These are phyloP conservation scores for Stramenopiles sp. DNA, from an alignment of 352 stramenopile species.

Conservation along the genomic window DNA sequence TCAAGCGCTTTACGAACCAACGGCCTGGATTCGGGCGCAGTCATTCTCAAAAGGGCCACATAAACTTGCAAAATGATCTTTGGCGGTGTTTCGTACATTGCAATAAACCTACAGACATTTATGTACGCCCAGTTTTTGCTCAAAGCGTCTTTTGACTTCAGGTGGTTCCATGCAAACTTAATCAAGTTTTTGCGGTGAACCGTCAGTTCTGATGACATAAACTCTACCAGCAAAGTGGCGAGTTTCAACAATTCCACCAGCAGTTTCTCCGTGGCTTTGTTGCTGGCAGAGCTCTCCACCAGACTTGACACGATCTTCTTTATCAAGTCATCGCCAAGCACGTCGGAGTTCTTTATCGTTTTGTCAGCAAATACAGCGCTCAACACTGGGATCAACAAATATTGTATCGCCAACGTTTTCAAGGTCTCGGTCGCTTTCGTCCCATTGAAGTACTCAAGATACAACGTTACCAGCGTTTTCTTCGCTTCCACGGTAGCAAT, in stretches of 20 bases:
- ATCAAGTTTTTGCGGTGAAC: slow-evolving; percentile 88
- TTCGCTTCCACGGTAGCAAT: no score
- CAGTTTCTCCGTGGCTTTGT: slow-evolving; percentile 42
- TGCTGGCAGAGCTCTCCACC: slow-evolving; percentile 50
- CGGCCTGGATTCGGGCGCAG: slow-evolving; percentile 79
- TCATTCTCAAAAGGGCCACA: slow-evolving; percentile 70
- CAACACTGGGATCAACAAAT: slow-evolving; percentile 79
- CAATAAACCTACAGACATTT: slow-evolving; percentile 87
- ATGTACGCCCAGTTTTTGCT: slow-evolving; percentile 93
- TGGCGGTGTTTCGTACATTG: slow-evolving; percentile 75
- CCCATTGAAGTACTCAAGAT: no score
- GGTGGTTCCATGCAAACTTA: slow-evolving; percentile 91
- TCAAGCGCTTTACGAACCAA: slow-evolving; percentile 79
- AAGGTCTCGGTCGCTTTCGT: slow-evolving; percentile 45
- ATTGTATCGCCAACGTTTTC: slow-evolving; percentile 73
- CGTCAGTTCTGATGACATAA: slow-evolving; percentile 70
- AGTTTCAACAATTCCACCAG: slow-evolving; percentile 79
- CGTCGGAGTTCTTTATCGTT: slow-evolving; percentile 42
- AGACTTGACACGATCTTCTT: slow-evolving; percentile 66
- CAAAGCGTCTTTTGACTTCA: slow-evolving; percentile 77
- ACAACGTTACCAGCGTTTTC: no score
- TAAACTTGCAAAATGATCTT: slow-evolving; percentile 94
- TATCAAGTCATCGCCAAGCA: slow-evolving; percentile 57
- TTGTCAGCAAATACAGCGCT: slow-evolving; percentile 55
- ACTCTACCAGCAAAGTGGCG: slow-evolving; percentile 79